These are phyloP conservation scores for Claviceps sp. DNA, from an alignment of 2,329 filamentous ascomycete species.

Conservation along the genomic window DNA sequence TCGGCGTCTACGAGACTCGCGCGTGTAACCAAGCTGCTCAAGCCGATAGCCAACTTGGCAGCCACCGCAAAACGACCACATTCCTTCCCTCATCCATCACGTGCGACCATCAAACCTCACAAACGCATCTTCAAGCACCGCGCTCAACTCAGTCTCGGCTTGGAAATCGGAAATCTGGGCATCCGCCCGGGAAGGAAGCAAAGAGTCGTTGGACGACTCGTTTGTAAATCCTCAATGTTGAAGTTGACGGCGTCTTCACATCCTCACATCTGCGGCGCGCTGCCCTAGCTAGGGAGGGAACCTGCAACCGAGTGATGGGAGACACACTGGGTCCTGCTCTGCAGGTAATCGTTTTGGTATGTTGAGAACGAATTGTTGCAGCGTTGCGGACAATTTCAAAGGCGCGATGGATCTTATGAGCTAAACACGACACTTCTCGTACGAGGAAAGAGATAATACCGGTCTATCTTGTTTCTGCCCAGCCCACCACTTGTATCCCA, in stretches of 20 bases:
- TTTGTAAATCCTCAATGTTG: background rate
- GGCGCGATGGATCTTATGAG: background rate
- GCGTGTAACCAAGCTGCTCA: background rate
- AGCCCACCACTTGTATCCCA: background rate
- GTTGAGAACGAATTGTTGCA: background rate
- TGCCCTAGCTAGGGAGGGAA: background rate
- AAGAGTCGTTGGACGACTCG: background rate
- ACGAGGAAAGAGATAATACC: no score
- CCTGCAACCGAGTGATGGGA: constrained; percentile 10
- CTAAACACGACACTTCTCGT: background rate
- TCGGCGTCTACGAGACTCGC: background rate
- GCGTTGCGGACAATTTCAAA: background rate
- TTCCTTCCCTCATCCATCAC: background rate
- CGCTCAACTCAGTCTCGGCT: background rate
- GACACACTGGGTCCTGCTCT: constrained; percentile 34
- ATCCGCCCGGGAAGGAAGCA: background rate
- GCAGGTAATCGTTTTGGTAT: constrained; percentile 62
- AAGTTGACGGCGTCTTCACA: background rate
- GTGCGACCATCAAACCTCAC: background rate
- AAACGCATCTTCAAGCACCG: background rate
- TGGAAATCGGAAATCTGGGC: background rate
- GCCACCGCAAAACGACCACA: constrained; percentile 2
- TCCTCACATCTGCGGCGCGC: background rate
- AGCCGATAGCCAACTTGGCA: background rate
- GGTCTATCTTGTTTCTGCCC: background rate